Percentiles rank a stretch among this genome's conserved stretches.
phyloP scores from a whole-genome alignment of 2,329 filamentous ascomycete species.

The Colletotrichum sp. region DNA sequence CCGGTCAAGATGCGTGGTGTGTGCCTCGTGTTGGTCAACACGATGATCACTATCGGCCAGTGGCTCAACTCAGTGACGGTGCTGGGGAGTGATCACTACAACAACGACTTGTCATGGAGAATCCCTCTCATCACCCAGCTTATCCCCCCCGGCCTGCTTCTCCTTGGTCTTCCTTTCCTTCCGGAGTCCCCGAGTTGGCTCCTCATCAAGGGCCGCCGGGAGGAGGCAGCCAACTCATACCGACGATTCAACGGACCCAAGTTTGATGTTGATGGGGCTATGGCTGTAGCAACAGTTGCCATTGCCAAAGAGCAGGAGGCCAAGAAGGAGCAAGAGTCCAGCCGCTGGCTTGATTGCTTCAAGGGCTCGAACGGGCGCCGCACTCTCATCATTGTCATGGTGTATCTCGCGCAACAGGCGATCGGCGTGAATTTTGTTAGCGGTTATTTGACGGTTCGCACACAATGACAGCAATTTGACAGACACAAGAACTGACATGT shows the following conservation, averaged over 20 bases:
- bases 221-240: conserved; percentile 24
- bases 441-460: conserved; percentile 28
- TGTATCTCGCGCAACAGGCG: conserved; percentile 33
- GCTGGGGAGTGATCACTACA: conserved; percentile 1
- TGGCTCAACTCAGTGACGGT: conserved; percentile 19
- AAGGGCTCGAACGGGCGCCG: conserved; percentile 29
- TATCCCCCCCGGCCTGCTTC: conserved; percentile 27
- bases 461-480: background rate
- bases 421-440: conserved; percentile 34
- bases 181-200: conserved; percentile 26
- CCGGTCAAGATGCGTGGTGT: conserved; percentile 33
- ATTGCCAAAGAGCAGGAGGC: conserved; percentile 26
- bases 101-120: conserved; percentile 30
- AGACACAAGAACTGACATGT: background rate
- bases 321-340: conserved; percentile 23
- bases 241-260: conserved; percentile 28
- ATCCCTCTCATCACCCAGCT: conserved; percentile 34
- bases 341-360: conserved; percentile 32
- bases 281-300: conserved; percentile 25
- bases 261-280: conserved; percentile 28
- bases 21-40: conserved; percentile 33
- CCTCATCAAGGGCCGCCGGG: conserved; percentile 19
- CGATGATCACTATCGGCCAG: conserved; percentile 35
- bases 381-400: conserved; percentile 34
- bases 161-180: conserved; percentile 24